Evolutionary conservation across 2,329 filamentous ascomycete species (phyloP), one percentile per base, ranked within the genome.

Genomic region (Exophiala bonariae): DNA sequence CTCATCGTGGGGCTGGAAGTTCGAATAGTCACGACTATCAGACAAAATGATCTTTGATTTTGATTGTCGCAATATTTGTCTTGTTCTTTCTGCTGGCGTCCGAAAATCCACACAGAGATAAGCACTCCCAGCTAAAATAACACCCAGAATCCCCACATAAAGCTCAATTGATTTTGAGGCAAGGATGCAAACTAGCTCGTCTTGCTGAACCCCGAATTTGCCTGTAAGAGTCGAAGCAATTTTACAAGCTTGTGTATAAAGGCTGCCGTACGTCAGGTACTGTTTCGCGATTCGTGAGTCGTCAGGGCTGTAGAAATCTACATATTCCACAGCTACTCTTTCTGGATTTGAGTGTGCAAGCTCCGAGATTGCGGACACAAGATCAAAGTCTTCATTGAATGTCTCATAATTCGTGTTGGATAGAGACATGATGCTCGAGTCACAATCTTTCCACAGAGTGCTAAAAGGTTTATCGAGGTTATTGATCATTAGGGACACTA

Each of bases 21-120:
- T 17, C 17, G 18, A 8, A 11, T 38, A 16, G n/a, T 16, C 13
- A 8, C 23, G 19, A 3, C 18, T 34, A 17, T 34, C 36, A 1
- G 38, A 36, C 18, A 58, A 18, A 16, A 54, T 38, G 22, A 56
- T 28, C 18, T 20, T 37, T 35, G 48, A 44, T n/a, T 46, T 65
- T 0, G 86, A 79, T 56, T 88, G 81, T 1, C 66, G 53, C 13
- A 95, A 55, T 17, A 93, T 87, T 2, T 76, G 70, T 2, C 71
- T 63, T 1, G 86, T 70, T 41, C 87, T 76, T 8, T 81, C 75
- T 1, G 61, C 17, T 0, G 89, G 88, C 0, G 84, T 86, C n/a
- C 78, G 81, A 1, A 87, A 86, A 1, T 88, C 75, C 3, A 95
- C 73, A 0, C 89, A 89, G n/a, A 95, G 68, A 60, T 95, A 93